Percentiles rank a stretch among this genome's conserved stretches.
Evolutionary conservation across 345 rosid genomes (phyloP).

Genomic region (Tarenaya hassleriana): DNA sequence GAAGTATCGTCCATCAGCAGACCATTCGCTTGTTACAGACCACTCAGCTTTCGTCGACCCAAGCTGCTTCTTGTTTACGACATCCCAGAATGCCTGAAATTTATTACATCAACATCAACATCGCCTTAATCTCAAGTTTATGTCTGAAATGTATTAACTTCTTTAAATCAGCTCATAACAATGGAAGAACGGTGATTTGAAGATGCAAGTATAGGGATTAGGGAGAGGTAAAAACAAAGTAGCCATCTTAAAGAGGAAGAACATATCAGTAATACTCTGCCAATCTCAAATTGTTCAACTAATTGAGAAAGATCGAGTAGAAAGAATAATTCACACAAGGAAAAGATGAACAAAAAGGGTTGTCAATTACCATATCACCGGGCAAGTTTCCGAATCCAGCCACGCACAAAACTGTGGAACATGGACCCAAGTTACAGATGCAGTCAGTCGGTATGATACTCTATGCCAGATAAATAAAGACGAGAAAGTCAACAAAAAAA

Average conservation of each 20-base stretch:
- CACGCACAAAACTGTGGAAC: conserved; percentile 60
- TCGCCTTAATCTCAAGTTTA: too few species aligned
- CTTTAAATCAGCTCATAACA: too few species aligned
- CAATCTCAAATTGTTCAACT: background rate
- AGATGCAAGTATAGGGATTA: too few species aligned
- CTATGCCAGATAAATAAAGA: conserved; percentile 1
- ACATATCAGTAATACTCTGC: background rate
- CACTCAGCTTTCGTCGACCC: conserved; percentile 82
- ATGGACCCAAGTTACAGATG: conserved; percentile 34
- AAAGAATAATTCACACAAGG: background rate
- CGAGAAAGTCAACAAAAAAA: conserved; percentile 2
- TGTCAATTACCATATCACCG: conserved; percentile 75
- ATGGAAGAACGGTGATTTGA: too few species aligned
- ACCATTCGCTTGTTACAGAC: conserved; percentile 89
- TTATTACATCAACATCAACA: background rate
- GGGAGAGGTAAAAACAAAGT: background rate
- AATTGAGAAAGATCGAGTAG: too few species aligned
- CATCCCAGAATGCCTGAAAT: conserved; percentile 88
- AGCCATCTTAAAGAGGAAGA: conserved; percentile 1
- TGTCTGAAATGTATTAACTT: too few species aligned
- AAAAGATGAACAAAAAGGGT: conserved; percentile 8
- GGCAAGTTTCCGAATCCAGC: conserved; percentile 99
- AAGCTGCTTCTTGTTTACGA: conserved; percentile 53
- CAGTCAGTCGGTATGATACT: background rate
- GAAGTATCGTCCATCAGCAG: conserved; percentile 82